Evolutionary conservation across 2,329 filamentous ascomycete genomes (phyloP).

Genomic region (Juglanconis oblonga): DNA sequence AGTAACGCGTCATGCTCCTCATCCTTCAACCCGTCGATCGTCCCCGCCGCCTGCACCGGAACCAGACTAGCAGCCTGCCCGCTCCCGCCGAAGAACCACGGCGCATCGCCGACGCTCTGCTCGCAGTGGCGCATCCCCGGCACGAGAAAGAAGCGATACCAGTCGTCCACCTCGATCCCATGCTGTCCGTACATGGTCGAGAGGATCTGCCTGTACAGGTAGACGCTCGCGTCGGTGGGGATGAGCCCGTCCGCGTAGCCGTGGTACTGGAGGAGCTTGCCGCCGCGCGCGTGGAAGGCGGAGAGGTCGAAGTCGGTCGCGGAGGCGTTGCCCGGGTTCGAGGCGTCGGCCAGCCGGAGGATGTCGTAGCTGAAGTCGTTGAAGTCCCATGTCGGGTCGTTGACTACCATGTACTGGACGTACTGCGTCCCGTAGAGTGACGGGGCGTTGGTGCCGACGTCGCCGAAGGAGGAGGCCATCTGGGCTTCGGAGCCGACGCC

Average conservation of each 20-base stretch:
- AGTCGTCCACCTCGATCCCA: slow-evolving; percentile 29
- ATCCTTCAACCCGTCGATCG: neutral
- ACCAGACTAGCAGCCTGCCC: slow-evolving; percentile 21
- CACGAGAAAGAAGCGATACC: slow-evolving; percentile 50
- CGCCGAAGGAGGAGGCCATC: slow-evolving; percentile 34
- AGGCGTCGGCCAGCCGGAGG: neutral
- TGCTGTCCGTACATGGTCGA: slow-evolving; percentile 17
- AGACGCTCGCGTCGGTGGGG: slow-evolving; percentile 30
- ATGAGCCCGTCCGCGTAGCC: slow-evolving; percentile 42
- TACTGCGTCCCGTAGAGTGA: slow-evolving; percentile 19
- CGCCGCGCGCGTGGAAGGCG: slow-evolving; percentile 33
- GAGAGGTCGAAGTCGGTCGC: slow-evolving; percentile 29
- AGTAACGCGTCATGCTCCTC: slow-evolving; percentile 38
- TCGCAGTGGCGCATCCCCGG: slow-evolving; percentile 50
- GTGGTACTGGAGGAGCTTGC: slow-evolving; percentile 44
- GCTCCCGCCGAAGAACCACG: slow-evolving; percentile 5
- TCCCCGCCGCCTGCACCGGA: slow-evolving; percentile 29
- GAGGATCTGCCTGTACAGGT: neutral
- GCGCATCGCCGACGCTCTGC: neutral
- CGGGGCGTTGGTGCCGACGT: slow-evolving; percentile 22
- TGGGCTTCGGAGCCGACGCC: slow-evolving; percentile 42
- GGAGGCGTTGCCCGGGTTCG: slow-evolving; percentile 9
- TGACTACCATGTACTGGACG: slow-evolving; percentile 18
- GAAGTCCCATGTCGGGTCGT: slow-evolving; percentile 34
- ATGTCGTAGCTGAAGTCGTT: slow-evolving; percentile 29